Percentiles rank a stretch among this genome's conserved stretches.
Conservation (phyloP, 1,284 basidiomycete genomes). For the Sanghuangporus weigelae region DNA sequence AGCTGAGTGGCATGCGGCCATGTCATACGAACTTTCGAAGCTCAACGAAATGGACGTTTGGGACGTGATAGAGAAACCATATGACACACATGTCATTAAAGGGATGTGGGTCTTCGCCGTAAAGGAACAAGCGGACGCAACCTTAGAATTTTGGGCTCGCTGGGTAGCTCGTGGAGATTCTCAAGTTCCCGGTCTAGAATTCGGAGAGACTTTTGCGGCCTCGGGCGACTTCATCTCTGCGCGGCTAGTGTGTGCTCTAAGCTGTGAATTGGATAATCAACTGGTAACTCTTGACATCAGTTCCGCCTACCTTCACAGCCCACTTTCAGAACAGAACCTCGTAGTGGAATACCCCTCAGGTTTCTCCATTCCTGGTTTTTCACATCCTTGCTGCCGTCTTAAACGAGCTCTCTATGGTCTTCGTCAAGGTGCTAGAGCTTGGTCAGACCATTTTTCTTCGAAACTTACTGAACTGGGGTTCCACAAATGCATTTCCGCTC, state of each 20-base stretch:
- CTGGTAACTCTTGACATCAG: not conserved
- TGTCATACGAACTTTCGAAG: not conserved
- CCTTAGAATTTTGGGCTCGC: too few relatives aligned
- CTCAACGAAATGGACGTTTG: not conserved
- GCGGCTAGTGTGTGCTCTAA: not conserved
- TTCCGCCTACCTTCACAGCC: not conserved
- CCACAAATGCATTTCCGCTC: not conserved
- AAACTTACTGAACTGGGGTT: not conserved
- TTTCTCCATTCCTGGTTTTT: not conserved
- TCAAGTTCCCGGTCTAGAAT: not conserved
- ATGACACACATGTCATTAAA: not conserved
- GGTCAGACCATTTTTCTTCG: not conserved
- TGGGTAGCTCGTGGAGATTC: too few relatives aligned
- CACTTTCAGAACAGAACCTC: not conserved
- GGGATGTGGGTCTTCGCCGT: not conserved
- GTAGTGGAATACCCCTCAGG: not conserved
- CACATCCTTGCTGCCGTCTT: not conserved
- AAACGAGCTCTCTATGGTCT: not conserved
- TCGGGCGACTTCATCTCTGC: not conserved
- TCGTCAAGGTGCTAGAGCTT: not conserved
- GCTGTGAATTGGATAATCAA: accelerated
- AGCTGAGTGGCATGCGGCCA: not conserved
- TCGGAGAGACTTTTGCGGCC: not conserved
- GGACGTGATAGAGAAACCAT: not conserved
- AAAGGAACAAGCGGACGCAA: too few relatives aligned